Evolutionary conservation across 2,329 filamentous ascomycete genomes (phyloP), one percentile per base, ranked within the genome.

Genomic region (Nothophoma quercina): DNA sequence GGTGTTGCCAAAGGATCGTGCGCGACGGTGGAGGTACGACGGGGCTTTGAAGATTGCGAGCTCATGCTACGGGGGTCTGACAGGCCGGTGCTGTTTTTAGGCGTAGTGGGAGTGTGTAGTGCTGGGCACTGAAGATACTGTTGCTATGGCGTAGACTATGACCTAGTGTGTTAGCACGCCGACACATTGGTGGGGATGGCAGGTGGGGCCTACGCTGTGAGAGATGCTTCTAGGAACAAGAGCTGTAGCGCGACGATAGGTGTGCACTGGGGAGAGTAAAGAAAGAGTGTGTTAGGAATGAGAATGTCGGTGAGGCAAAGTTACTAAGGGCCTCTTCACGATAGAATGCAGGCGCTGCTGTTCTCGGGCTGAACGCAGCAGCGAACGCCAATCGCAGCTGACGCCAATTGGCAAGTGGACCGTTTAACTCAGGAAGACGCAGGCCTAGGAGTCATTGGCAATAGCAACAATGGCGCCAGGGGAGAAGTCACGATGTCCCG

Each of bases 1-100:
- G 84, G 79, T 30, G 83, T 76, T 29, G 83, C 83, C 64, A 81
- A 82, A 5, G 85, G 84, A 69, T 87, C 84, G 60, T 79, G 67
- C 55, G 51, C 62, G 38, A 57, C 58, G 43, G 79, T 79, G 52
- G 75, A 77, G 56, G 68, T 67, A 59, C 74, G 75, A 48, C 72
- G 71, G 48, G 63, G 60, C 50, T 69, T 69, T 29, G 46, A 65
- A 55, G 64, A 64, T 75, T 75, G 73, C 72, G 73, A 75, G 72
- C 62, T 74, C 73, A 75, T 75, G 69, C 70, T 74, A 70, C 60
- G 68, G 59, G 41, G 64, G 62, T 42, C 22, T 39, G 59, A 40
- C 35, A 58, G 56, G 40, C 47, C 36, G 38, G 48, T 49, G 40
- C 53, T 59, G 58, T 52, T 58, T 40, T 52, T 45, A 36, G 44